phyloP scores from a whole-genome alignment of 148 eudicot species.

The Fagopyrum esculentum region DNA sequence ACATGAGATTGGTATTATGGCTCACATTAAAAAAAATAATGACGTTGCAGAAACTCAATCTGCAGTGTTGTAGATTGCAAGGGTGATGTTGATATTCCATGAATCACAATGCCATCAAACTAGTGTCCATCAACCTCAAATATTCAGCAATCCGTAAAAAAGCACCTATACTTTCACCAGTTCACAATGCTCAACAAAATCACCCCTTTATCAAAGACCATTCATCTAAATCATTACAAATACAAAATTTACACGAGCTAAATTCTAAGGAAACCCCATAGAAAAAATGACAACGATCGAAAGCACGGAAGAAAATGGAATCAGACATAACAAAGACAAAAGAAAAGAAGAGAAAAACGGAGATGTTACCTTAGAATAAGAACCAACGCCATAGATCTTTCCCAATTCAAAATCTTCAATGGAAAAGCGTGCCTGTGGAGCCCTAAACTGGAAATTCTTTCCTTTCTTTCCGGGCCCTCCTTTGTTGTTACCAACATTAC shows the following conservation, averaged over 20 bases:
- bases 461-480: conserved; percentile 36
- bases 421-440: conserved; percentile 84
- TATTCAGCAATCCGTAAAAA: too few relatives aligned
- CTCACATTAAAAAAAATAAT: too few relatives aligned
- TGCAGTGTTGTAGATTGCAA: too few relatives aligned
- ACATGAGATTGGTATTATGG: too few relatives aligned
- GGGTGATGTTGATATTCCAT: too few relatives aligned
- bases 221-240: background rate
- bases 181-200: background rate
- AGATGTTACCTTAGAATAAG: conserved; percentile 76
- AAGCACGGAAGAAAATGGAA: background rate
- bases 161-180: background rate
- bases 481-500: conserved; percentile 4
- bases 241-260: background rate
- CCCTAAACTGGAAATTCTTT: conserved; percentile 75
- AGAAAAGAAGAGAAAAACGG: background rate
- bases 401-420: conserved; percentile 91
- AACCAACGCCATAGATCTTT: conserved; percentile 97
- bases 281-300: background rate
- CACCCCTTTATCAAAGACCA: background rate
- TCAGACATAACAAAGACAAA: background rate
- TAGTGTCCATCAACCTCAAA: background rate
- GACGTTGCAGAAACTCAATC: too few relatives aligned
- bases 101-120: too few relatives aligned
- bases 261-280: background rate